These are phyloP conservation scores for Hygrophila difformis DNA, from an alignment of 257 asterid species.

Conservation along the genomic window DNA sequence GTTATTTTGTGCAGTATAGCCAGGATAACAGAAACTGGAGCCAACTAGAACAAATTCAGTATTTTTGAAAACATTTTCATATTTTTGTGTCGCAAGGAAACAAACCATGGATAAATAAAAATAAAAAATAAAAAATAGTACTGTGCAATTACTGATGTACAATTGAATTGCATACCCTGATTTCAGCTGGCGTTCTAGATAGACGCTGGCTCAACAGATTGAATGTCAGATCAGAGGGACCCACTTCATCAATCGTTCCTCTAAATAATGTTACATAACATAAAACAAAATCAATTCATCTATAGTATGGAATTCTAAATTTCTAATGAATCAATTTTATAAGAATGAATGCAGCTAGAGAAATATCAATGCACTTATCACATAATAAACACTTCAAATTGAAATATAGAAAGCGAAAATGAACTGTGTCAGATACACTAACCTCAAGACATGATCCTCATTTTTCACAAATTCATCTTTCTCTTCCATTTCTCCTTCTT, in stretches of 20 bases:
- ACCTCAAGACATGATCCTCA: constrained; percentile 89
- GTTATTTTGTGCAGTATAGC: constrained; percentile 56
- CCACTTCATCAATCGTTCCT: constrained; percentile 42
- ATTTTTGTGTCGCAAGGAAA: constrained; percentile 18
- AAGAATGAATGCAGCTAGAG: too few relatives aligned
- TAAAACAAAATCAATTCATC: too few relatives aligned
- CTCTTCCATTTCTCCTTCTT: constrained; percentile 75
- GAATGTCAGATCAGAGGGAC: constrained; percentile 51
- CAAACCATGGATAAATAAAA: constrained; percentile 6
- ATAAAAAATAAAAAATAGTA: constrained; percentile 11
- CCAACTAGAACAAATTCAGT: constrained; percentile 69
- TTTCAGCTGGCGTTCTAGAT: constrained; percentile 58
- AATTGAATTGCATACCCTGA: constrained; percentile 68
- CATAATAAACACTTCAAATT: too few relatives aligned
- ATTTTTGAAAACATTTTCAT: constrained; percentile 17
- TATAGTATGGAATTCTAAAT: too few relatives aligned
- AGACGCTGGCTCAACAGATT: constrained; percentile 57
- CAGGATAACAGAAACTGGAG: constrained; percentile 47
- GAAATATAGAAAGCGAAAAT: constrained; percentile 9
- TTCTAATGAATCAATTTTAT: too few relatives aligned
- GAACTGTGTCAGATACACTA: constrained; percentile 28
- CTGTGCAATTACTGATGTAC: constrained; percentile 8
- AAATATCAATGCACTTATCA: too few relatives aligned
- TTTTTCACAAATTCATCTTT: constrained; percentile 72
- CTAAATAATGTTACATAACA: constrained; percentile 35